These are phyloP conservation scores for Oryza punctata DNA, from an alignment of 176 grass and related monocot species.

Conservation along the genomic window DNA sequence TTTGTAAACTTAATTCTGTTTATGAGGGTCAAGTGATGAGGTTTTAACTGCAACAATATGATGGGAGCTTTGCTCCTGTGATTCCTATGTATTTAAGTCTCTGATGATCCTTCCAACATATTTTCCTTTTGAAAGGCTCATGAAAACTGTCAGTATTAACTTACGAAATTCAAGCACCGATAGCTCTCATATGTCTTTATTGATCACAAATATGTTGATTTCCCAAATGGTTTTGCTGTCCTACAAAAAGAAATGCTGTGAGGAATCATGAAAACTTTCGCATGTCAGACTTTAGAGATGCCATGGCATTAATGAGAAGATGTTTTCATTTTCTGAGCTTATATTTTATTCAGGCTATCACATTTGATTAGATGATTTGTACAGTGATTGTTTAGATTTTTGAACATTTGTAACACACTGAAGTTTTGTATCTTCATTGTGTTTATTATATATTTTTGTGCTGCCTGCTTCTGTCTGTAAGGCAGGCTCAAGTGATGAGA, in stretches of 20 bases:
- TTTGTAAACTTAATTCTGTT: neutral
- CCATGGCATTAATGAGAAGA: conserved; percentile 54
- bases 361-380: too few species aligned
- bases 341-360: neutral
- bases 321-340: conserved; percentile 36
- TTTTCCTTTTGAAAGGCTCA: neutral
- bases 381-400: neutral
- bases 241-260: neutral
- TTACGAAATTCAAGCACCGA: too few species aligned
- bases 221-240: rapidly evolving
- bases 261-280: conserved; percentile 31
- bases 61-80: neutral
- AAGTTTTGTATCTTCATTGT: neutral
- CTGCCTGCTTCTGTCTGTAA: neutral
- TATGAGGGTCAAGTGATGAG: neutral
- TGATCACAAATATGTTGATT: too few species aligned
- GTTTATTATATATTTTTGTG: neutral
- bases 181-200: neutral
- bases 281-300: conserved; percentile 59
- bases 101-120: neutral
- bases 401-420: neutral
- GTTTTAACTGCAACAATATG: neutral
- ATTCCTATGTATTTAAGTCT: neutral
- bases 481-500: conserved; percentile 30
- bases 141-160: neutral